A percentile compares a stretch with the other conserved stretches of the same genome.
Evolutionary conservation across 1,139 yeast genomes (phyloP).

Genomic region (Debaryomyces singareniensis): DNA sequence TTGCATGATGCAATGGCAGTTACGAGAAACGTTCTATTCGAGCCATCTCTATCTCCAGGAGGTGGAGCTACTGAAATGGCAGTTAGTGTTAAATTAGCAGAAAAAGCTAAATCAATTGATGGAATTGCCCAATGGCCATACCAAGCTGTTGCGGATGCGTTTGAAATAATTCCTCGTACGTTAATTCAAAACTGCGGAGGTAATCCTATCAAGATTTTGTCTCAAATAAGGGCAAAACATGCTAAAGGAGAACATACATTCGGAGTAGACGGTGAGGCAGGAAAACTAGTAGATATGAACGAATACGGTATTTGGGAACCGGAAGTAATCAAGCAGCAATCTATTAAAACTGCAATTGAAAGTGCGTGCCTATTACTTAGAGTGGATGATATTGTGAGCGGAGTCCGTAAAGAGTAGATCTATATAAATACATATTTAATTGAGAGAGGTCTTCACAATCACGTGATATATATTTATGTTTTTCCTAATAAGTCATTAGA

Average conservation of each 20-base stretch:
- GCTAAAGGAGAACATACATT: slow-evolving; percentile 80
- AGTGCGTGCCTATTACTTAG: slow-evolving; percentile 91
- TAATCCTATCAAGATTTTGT: slow-evolving; percentile 81
- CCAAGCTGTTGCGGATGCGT: slow-evolving; percentile 97
- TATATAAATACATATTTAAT: too few relatives aligned
- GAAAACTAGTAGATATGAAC: slow-evolving; percentile 92
- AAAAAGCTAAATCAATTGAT: slow-evolving; percentile 85
- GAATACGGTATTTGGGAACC: slow-evolving; percentile 99
- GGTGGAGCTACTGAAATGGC: slow-evolving; percentile 99
- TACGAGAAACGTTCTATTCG: slow-evolving; percentile 89
- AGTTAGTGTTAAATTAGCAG: slow-evolving; percentile 79
- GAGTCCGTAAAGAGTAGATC: slow-evolving; percentile 72
- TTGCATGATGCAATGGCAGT: slow-evolving; percentile 99
- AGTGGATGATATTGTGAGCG: slow-evolving; percentile 96
- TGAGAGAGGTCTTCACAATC: too few relatives aligned
- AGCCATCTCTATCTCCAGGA: slow-evolving; percentile 94
- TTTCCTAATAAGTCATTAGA: too few relatives aligned
- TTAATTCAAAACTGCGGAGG: slow-evolving; percentile 97
- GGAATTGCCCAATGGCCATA: slow-evolving; percentile 99
- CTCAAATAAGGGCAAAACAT: slow-evolving; percentile 93
- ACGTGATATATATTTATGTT: too few relatives aligned
- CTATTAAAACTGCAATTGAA: slow-evolving; percentile 94
- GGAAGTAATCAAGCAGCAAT: slow-evolving; percentile 93
- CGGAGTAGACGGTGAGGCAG: slow-evolving; percentile 94
- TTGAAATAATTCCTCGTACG: slow-evolving; percentile 97